phyloP scores from a whole-genome alignment of 805 yeast genomes.

The Wickerhamiella dianesei region DNA sequence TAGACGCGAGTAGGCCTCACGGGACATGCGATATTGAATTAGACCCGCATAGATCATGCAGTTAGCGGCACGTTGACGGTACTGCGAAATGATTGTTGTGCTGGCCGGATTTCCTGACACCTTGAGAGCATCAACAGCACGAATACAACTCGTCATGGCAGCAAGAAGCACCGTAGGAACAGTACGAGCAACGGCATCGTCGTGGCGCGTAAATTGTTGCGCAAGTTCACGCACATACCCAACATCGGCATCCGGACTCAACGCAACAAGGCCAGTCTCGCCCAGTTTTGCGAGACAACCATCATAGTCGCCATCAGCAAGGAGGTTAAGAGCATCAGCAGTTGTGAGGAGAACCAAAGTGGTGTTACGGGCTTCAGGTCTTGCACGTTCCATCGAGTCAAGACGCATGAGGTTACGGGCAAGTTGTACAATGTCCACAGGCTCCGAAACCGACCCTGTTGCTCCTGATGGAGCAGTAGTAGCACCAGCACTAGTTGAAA shows the following conservation, averaged over 20 bases:
- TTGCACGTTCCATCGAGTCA: slow-evolving; percentile 20
- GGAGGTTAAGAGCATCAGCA: slow-evolving; percentile 51
- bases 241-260: slow-evolving; percentile 32
- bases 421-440: slow-evolving; percentile 24
- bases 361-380: slow-evolving; percentile 46
- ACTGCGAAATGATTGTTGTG: slow-evolving; percentile 13
- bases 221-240: slow-evolving; percentile 51
- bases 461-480: background rate
- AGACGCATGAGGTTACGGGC: slow-evolving; percentile 28
- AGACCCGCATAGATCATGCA: slow-evolving; percentile 93
- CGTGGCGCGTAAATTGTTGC: slow-evolving; percentile 48
- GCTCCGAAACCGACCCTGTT: slow-evolving; percentile 1
- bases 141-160: slow-evolving; percentile 64
- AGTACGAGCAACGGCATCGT: slow-evolving; percentile 62
- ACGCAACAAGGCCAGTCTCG: slow-evolving; percentile 54
- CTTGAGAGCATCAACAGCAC: slow-evolving; percentile 30
- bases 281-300: slow-evolving; percentile 42
- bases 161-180: slow-evolving; percentile 69
- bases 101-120: slow-evolving; percentile 15
- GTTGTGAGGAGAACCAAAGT: slow-evolving; percentile 51
- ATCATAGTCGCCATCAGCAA: slow-evolving; percentile 45
- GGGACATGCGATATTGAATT: slow-evolving; percentile 84
- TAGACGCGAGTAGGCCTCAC: slow-evolving; percentile 24
- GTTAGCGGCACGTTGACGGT: slow-evolving; percentile 42
- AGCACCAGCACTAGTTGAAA: slow-evolving; percentile 10